Base-by-base conservation (phyloP, 1,139 yeast genomes). In the Kodamaea sp. region DNA sequence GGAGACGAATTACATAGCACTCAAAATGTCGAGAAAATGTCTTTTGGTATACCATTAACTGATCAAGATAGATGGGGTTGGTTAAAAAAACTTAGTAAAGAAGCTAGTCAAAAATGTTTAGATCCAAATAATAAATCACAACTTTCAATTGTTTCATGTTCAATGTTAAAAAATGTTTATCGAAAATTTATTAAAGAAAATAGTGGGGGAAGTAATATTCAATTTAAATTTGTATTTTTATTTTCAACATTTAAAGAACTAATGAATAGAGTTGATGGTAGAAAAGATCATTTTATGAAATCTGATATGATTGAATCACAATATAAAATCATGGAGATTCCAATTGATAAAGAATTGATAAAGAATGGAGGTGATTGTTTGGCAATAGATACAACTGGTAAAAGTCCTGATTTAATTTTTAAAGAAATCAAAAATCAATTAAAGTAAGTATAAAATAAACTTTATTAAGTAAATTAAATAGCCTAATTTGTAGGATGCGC, bases 1-100 rank as follows among this genome's bases (percentile, higher is more conserved):
- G 98, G 97, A 7, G 98, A 92, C 57, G 64, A 69, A 2, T 70
- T 84, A 28, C 97, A 90, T 57, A 89, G 95, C 0, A 57, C 64
- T 37, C 78, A 62, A 20, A 92, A 92, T 55, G 69, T 90, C 11
- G 81, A 72, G 11, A 92, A 92, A 58, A 92, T 92, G 98, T 63
- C 84, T 2, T 50, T 66, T 20, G 95, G 95, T 0, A 72, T 77
- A 24, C 95, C 98, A 1, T 67, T 92, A 42, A 78, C 80, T 0
- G 97, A 92, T 55, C 94, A 81, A 1, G 98, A 92, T 58, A 67
- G 98, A 43, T 85, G 92, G 90, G 92, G 75, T 1, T 92, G 98
- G 98, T 69, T 92, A 24, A 61, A 68, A 34, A 56, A 60, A 32
- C 59, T 88, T 6, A 72, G 87, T 2, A 48, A 53, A 11, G 52